Base-by-base conservation (phyloP, 495 filamentous ascomycete species). In the Neurospora sublineolata region DNA sequence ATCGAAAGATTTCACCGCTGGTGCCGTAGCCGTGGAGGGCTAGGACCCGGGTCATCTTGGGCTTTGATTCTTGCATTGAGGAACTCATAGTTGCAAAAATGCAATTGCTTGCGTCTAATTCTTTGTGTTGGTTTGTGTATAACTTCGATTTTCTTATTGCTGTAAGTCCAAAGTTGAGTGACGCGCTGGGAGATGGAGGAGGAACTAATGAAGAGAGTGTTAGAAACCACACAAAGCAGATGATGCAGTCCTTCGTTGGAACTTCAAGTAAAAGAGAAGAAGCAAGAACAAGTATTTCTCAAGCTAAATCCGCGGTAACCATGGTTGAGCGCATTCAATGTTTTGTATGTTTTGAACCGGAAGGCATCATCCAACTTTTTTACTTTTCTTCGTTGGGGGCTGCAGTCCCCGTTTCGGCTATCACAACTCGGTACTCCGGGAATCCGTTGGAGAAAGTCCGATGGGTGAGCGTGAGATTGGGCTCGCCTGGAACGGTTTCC, bases 1-100 rank as follows among this genome's bases (percentile, higher is more conserved):
- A 84, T 71, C 84, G 82, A 76, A 91, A 88, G 71, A 89, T 88
- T 0, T 77, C 71, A 44, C 78, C 83, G 74, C 87, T 89, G 38
- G 89, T 90, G 38, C 88, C 89, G 72, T 84, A 83, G 10, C 87
- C 89, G 76, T 91, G 89, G 20, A 91, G 87, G 72, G 87, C 88
- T 52, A 92, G 85, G 69, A 91, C 77, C 73, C 81, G 84, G 84
- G 90, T 89, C 27, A 64, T 78, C 38, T 37, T 37, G 16, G 71
- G 37, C 39, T 46, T 37, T 20, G 16, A 23, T 12, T 69, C 52
- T 18, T 64, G 52, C 52, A 64, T 64, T 33, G 27, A 8, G 52
- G 52, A 64, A 18, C 52, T 27, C 52, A 64, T 64, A 36, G 52
- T 64, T 58, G 14, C 27, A 6, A 33, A 37, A 33, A 36, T 64